Evolutionary conservation across 2,329 filamentous ascomycete species (phyloP).

Genomic region (Verticillium tricorpus): DNA sequence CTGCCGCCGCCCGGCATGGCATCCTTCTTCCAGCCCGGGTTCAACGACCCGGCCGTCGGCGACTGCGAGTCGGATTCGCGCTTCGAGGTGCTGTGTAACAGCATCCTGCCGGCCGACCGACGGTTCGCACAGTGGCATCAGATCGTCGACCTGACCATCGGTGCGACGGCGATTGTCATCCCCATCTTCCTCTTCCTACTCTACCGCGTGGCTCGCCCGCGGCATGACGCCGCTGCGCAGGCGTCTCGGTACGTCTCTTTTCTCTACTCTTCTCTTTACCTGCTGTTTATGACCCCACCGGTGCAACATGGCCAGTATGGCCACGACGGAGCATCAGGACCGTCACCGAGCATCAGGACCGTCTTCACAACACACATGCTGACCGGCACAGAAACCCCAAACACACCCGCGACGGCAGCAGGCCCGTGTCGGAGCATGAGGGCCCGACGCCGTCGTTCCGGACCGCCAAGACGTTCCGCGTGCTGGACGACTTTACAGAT

Average conservation of each 20-base stretch:
- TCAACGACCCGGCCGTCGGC: constrained; percentile 20
- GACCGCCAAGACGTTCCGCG: constrained; percentile 10
- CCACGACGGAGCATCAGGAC: no score
- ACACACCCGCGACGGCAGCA: neutral
- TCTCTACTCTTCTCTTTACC: neutral
- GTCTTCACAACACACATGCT: neutral
- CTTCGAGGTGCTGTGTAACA: constrained; percentile 27
- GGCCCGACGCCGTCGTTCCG: neutral
- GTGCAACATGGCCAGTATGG: no score
- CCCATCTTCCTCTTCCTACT: constrained; percentile 12
- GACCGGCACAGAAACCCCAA: neutral
- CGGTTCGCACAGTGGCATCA: constrained; percentile 21
- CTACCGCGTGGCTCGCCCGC: neutral
- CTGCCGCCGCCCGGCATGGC: constrained; percentile 18
- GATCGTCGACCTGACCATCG: constrained; percentile 20
- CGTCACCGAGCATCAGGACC: no score
- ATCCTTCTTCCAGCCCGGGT: constrained; percentile 27
- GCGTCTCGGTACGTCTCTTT: neutral
- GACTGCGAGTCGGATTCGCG: constrained; percentile 13
- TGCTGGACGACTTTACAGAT: constrained; percentile 10
- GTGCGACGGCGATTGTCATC: constrained; percentile 15
- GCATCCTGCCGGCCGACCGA: constrained; percentile 14
- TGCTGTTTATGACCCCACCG: neutral
- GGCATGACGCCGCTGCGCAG: neutral
- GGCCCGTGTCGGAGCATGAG: neutral